Conservation (phyloP, 2,329 filamentous ascomycete species). For the Calonectria hawksworthii region DNA sequence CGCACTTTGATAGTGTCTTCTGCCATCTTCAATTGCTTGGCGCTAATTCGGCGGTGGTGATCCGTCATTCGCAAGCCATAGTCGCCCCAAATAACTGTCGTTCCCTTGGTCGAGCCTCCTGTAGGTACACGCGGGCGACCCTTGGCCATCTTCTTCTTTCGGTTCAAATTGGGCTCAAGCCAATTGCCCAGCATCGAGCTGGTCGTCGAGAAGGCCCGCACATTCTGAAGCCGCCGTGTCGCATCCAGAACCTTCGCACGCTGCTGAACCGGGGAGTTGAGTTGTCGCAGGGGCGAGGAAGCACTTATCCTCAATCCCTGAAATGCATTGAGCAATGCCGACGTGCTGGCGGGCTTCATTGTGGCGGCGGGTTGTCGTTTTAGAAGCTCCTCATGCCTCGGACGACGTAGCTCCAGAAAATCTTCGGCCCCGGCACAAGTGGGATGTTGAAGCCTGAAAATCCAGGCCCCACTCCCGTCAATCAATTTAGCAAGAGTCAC, state of each 20-base stretch:
- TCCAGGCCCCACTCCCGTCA: constrained; percentile 28
- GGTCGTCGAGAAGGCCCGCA: constrained; percentile 81
- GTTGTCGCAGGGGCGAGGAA: constrained; percentile 56
- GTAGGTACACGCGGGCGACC: constrained; percentile 90
- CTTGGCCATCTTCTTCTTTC: constrained; percentile 92
- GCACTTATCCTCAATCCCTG: constrained; percentile 62
- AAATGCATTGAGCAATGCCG: constrained; percentile 65
- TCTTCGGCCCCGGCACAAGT: constrained; percentile 40
- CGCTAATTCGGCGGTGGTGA: constrained; percentile 91
- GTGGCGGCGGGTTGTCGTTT: constrained; percentile 46
- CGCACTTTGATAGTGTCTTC: constrained; percentile 94
- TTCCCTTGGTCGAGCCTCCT: constrained; percentile 91
- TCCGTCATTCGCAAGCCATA: constrained; percentile 95
- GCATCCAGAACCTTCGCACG: constrained; percentile 48
- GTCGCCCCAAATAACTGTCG: constrained; percentile 96
- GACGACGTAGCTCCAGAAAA: constrained; percentile 51
- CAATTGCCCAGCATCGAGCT: constrained; percentile 74
- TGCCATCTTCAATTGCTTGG: constrained; percentile 87
- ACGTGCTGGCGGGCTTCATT: constrained; percentile 63
- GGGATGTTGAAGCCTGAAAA: constrained; percentile 37
- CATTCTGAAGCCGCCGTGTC: constrained; percentile 58
- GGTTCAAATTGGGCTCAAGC: constrained; percentile 82
- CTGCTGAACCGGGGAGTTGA: constrained; percentile 49
- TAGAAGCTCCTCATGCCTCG: constrained; percentile 41
- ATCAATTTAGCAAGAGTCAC: constrained; percentile 55